Conservation (phyloP, 2,329 filamentous ascomycete genomes). For the Hymenotorrendiella dingleyae region DNA sequence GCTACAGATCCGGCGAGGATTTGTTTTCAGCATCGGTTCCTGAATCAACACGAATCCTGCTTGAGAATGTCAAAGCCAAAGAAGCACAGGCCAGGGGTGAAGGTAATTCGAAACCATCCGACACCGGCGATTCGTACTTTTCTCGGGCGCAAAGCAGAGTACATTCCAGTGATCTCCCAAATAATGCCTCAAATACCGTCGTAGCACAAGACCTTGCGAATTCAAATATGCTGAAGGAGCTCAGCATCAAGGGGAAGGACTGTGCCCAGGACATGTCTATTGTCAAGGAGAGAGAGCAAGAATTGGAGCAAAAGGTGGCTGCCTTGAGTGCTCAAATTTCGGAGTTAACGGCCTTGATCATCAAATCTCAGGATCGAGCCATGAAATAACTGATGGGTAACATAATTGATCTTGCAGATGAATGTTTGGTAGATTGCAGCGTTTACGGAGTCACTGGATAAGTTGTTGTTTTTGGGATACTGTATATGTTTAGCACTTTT, state of each 20-base stretch:
- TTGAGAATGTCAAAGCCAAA: constrained; percentile 4
- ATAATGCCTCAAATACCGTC: neutral
- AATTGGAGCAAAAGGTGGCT: constrained; percentile 43
- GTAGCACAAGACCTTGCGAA: neutral
- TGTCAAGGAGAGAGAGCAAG: constrained; percentile 12
- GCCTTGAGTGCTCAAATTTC: constrained; percentile 55
- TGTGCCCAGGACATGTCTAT: constrained; percentile 13
- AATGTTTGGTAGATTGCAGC: no score
- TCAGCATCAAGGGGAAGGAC: neutral
- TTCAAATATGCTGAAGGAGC: neutral
- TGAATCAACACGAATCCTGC: constrained; percentile 4
- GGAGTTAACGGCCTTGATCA: constrained; percentile 46
- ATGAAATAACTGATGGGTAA: no score
- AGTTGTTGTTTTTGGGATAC: no score
- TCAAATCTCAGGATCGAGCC: constrained; percentile 46
- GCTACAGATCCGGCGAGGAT: constrained; percentile 13
- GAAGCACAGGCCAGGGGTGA: constrained; percentile 5
- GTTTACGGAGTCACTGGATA: no score
- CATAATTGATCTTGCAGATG: no score
- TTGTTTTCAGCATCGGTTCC: constrained; percentile 19
- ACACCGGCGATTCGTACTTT: neutral
- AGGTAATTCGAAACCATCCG: constrained; percentile 1
- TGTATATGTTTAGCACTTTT: no score
- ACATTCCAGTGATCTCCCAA: neutral
- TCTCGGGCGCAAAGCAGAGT: neutral